These are phyloP conservation scores for Parascedosporium putredinis DNA, from an alignment of 2,329 filamentous ascomycete species.

Conservation along the genomic window DNA sequence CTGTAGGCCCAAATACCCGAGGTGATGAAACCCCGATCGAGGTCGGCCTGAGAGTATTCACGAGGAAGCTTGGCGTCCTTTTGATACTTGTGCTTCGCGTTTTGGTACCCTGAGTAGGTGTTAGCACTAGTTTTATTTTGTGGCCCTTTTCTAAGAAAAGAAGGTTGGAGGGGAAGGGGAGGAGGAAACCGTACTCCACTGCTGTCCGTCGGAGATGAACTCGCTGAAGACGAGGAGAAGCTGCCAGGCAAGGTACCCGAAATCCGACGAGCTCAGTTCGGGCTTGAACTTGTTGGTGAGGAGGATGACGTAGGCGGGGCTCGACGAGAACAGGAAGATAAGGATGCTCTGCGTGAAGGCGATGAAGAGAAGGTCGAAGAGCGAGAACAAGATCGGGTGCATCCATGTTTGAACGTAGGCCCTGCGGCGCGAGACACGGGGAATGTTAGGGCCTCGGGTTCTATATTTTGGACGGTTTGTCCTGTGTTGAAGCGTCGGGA, in stretches of 20 bases:
- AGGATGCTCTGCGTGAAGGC: constrained; percentile 73
- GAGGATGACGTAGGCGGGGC: constrained; percentile 74
- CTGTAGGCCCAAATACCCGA: constrained; percentile 79
- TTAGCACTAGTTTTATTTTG: constrained; percentile 9
- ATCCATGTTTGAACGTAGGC: constrained; percentile 59
- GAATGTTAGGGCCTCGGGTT: too few species aligned
- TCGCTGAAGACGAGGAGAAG: constrained; percentile 51
- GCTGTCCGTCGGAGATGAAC: constrained; percentile 80
- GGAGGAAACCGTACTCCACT: constrained; percentile 55
- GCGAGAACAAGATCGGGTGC: constrained; percentile 57
- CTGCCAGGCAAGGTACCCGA: constrained; percentile 34
- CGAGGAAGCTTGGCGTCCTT: constrained; percentile 59
- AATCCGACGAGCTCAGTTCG: constrained; percentile 32
- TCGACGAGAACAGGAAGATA: constrained; percentile 63
- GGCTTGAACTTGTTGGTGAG: constrained; percentile 56
- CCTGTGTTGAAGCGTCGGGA: neutral
- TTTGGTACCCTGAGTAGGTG: constrained; percentile 54
- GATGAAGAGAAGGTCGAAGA: constrained; percentile 88
- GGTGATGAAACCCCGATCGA: constrained; percentile 83
- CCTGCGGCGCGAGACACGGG: too few species aligned
- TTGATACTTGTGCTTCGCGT: constrained; percentile 67
- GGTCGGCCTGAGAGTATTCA: constrained; percentile 57
- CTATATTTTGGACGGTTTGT: too few species aligned
- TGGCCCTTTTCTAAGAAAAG: constrained; percentile 14
- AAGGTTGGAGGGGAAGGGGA: neutral